Evolutionary conservation across 768 basidiomycete species (phyloP).

Genomic region (Psilocybe sp.): DNA sequence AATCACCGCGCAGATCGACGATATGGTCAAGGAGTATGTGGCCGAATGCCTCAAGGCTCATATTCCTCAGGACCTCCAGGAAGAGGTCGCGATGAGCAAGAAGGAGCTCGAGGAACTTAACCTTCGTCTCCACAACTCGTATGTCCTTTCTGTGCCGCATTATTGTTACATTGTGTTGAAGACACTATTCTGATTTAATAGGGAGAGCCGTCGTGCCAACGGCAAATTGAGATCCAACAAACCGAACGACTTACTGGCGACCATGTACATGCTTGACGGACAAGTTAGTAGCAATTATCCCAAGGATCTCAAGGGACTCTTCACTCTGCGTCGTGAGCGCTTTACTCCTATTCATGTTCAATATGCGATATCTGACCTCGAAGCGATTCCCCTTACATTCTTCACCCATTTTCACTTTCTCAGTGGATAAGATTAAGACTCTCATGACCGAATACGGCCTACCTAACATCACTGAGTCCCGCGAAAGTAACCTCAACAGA

Average conservation of each 20-base stretch:
- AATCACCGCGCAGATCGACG: slow-evolving; percentile 45
- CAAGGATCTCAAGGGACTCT: slow-evolving; percentile 47
- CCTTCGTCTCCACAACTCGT: slow-evolving; percentile 56
- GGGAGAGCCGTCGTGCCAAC: slow-evolving; percentile 58
- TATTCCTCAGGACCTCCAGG: slow-evolving; percentile 47
- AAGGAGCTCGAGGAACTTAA: slow-evolving; percentile 44
- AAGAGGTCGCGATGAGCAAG: slow-evolving; percentile 43
- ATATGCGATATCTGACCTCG: too few relatives aligned
- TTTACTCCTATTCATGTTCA: background rate
- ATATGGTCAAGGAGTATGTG: slow-evolving; percentile 49
- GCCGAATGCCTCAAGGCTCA: slow-evolving; percentile 41
- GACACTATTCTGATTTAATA: slow-evolving; percentile 18
- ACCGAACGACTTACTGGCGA: slow-evolving; percentile 37
- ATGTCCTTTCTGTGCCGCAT: slow-evolving; percentile 17
- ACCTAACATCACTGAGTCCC: slow-evolving; percentile 29
- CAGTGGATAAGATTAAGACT: slow-evolving; percentile 30
- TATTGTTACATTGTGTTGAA: background rate
- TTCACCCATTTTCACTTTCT: background rate
- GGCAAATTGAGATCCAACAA: slow-evolving; percentile 40
- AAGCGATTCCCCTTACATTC: background rate
- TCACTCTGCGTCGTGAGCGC: slow-evolving; percentile 46
- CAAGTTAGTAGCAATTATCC: slow-evolving; percentile 48
- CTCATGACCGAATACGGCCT: slow-evolving; percentile 39
- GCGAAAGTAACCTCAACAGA: slow-evolving; percentile 49
- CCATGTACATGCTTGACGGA: slow-evolving; percentile 47